Base-by-base conservation (phyloP, 2,329 filamentous ascomycete species). In the Colletotrichum falcatum region DNA sequence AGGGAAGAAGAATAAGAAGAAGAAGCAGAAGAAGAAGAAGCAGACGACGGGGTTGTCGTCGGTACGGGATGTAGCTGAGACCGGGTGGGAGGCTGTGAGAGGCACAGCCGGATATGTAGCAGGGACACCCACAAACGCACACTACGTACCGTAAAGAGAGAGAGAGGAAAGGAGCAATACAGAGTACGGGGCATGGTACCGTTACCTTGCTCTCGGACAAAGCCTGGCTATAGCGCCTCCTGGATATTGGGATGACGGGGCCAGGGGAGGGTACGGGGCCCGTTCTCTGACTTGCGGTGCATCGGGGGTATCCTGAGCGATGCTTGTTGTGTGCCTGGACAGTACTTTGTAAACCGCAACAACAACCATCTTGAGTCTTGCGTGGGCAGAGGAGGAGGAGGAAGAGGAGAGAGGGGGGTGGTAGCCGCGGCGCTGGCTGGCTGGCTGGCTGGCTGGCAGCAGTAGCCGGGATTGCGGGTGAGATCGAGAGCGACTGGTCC, bases 201-300 rank as follows among this genome's bases (percentile, higher is more conserved):
- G 46, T 49, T n/a, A 58, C 30, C 56, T 54, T 33, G 20, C 62
- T 59, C 42, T 59, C 28, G 42, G 37, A n/a, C 39, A n/a, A 20
- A 49, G 60, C 72, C 59, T 70, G 66, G 65, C 66, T 80, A 81
- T 81, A 81, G 75, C 79, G 76, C 77, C 81, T 79, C 81, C 79
- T 82, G 74, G 66, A 79, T 82, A 81, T 79, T 78, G 74, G 77
- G 76, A 70, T 37, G 63, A 74, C 72, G 75, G 76, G 53, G 55
- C 46, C 51, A 63, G 53, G 55, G 49, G 51, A 63, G 72, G 63
- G 55, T 61, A 55, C 20, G 48, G n/a, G 61, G 33, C 23, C 35
- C 26, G 37, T 65, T 74, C 76, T 79, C 75, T 78, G 76, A 81
- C 79, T 80, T 77, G 77, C 79, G 79, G 78, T 79, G 80, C 78